These are phyloP conservation scores for Hygrophoropsis aurantiaca DNA, from an alignment of 768 basidiomycete species.

Conservation along the genomic window DNA sequence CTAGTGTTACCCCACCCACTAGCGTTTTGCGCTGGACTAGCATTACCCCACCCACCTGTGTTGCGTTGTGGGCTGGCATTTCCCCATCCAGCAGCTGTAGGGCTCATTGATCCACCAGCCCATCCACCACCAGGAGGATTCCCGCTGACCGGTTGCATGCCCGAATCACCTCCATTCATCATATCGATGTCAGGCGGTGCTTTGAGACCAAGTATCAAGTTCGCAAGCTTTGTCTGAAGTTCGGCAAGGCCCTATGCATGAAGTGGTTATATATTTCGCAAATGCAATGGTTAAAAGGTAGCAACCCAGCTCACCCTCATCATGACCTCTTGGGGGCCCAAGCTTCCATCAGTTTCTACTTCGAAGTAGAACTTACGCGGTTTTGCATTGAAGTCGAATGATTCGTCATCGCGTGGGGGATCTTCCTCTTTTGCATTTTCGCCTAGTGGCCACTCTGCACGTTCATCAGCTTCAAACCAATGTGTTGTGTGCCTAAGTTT, in stretches of 20 bases:
- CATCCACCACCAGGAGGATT: constrained; percentile 21
- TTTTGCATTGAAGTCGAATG: constrained; percentile 86
- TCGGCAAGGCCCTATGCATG: constrained; percentile 67
- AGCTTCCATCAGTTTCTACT: constrained; percentile 91
- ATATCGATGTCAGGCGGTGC: constrained; percentile 57
- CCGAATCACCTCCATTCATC: constrained; percentile 37
- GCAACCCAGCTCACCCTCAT: constrained; percentile 67
- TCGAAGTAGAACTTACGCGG: constrained; percentile 92
- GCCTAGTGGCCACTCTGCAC: constrained; percentile 88
- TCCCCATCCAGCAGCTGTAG: constrained; percentile 15
- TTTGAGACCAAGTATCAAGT: constrained; percentile 75
- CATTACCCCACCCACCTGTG: constrained; percentile 21
- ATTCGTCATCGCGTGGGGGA: constrained; percentile 72
- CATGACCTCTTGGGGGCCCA: constrained; percentile 86
- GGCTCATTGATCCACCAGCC: constrained; percentile 29
- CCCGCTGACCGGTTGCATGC: constrained; percentile 7
- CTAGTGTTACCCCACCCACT: constrained; percentile 25
- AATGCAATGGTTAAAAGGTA: too few relatives aligned
- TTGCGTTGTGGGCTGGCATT: constrained; percentile 7
- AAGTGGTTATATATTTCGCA: constrained; percentile 1
- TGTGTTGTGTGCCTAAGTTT: constrained; percentile 93
- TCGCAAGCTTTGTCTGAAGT: constrained; percentile 78
- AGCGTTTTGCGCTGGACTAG: constrained; percentile 25
- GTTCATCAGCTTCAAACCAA: constrained; percentile 86
- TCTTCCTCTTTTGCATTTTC: constrained; percentile 87